Conservation (phyloP, 1,284 basidiomycete species). For the Psilocybe mexicana region DNA sequence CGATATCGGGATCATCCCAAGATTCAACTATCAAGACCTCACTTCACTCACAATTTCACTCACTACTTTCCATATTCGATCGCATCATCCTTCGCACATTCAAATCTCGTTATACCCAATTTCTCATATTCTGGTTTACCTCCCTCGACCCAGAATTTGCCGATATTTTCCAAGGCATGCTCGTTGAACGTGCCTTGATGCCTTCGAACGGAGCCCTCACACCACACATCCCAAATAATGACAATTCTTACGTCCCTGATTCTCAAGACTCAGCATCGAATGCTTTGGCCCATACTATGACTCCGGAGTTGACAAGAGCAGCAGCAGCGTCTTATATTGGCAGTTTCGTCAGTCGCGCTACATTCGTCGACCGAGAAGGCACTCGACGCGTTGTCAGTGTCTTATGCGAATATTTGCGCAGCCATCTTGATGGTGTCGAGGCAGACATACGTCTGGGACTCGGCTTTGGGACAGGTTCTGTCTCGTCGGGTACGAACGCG, state of each 20-base stretch:
- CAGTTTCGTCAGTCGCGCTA: conserved; percentile 89
- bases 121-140: conserved; percentile 94
- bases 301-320: conserved; percentile 76
- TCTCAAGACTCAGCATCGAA: conserved; percentile 17
- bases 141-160: conserved; percentile 89
- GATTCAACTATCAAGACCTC: conserved; percentile 31
- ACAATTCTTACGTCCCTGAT: not conserved
- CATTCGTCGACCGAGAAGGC: conserved; percentile 79
- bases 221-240: conserved; percentile 38
- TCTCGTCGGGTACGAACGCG: conserved; percentile 23
- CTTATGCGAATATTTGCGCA: conserved; percentile 81
- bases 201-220: conserved; percentile 14
- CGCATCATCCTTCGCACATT: conserved; percentile 93
- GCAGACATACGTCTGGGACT: conserved; percentile 38
- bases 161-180: conserved; percentile 91
- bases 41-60: conserved; percentile 73
- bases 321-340: conserved; percentile 93
- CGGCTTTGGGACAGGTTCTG: conserved; percentile 10
- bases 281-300: conserved; percentile 24
- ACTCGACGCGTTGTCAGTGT: conserved; percentile 80
- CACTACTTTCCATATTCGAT: conserved; percentile 91
- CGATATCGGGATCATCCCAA: conserved; percentile 11
- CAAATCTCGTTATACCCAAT: conserved; percentile 97
- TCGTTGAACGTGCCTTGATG: conserved; percentile 87
- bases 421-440: conserved; percentile 74